phyloP scores from a whole-genome alignment of 768 basidiomycete species.

The Boletus fagicola region DNA sequence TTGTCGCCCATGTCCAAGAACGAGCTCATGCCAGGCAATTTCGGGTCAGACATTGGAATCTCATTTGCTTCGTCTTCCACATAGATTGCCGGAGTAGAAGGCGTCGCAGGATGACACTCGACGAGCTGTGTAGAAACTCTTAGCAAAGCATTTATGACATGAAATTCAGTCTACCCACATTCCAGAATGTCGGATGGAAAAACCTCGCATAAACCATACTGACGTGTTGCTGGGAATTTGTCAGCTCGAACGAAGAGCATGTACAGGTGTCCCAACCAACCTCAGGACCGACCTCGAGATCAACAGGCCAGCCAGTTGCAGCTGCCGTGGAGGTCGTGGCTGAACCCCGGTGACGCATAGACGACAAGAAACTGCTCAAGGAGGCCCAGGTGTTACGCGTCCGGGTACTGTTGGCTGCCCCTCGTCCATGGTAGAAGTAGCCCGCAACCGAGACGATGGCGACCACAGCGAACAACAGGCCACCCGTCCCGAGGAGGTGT shows the following conservation, averaged over 20 bases:
- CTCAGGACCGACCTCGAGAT: conserved; percentile 15
- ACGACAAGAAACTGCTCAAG: conserved; percentile 6
- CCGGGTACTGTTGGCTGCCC: neutral
- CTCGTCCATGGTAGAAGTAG: conserved; percentile 17
- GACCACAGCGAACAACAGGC: conserved; percentile 13
- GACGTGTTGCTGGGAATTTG: conserved; percentile 6
- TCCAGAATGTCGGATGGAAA: conserved; percentile 25
- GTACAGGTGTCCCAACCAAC: neutral
- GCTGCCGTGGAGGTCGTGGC: neutral
- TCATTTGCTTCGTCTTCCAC: conserved; percentile 20
- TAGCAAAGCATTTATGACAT: neutral
- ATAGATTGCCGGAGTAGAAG: conserved; percentile 15
- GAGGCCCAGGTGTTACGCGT: conserved; percentile 5
- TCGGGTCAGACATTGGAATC: conserved; percentile 2
- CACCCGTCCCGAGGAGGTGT: conserved; percentile 10
- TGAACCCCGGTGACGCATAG: conserved; percentile 1
- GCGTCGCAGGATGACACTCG: conserved; percentile 14
- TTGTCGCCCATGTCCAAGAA: conserved; percentile 14
- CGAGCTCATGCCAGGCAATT: conserved; percentile 10
- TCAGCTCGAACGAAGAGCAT: neutral
- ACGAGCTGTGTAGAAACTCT: conserved; percentile 5
- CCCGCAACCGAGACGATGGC: conserved; percentile 13
- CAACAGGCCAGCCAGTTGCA: neutral
- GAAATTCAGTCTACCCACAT: conserved; percentile 2
- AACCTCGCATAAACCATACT: conserved; percentile 22